A percentile compares a stretch with the other conserved stretches of the same genome.
Conservation (phyloP, 306 rosid species). For the Begonia peltatifolia region DNA sequence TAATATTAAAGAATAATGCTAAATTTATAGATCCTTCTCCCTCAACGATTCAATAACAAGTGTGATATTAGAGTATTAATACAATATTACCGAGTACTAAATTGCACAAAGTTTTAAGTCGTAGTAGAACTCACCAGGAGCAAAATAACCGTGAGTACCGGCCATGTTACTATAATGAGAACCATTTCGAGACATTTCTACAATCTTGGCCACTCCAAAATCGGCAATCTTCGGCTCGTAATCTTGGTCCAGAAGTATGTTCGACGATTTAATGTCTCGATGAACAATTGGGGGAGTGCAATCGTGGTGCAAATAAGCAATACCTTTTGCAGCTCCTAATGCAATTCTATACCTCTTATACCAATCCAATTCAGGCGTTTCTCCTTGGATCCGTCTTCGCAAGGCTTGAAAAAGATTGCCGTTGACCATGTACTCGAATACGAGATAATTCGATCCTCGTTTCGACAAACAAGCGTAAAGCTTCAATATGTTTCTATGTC, state of each 20-base stretch:
- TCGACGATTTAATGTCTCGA: slow-evolving; percentile 81
- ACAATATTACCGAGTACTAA: no score
- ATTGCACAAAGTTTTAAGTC: no score
- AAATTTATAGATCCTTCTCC: no score
- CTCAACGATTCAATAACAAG: no score
- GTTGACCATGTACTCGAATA: slow-evolving; percentile 80
- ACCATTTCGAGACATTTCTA: slow-evolving; percentile 32
- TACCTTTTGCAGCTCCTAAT: slow-evolving; percentile 80
- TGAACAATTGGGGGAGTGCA: slow-evolving; percentile 75
- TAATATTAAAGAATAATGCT: neutral
- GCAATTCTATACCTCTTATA: slow-evolving; percentile 63
- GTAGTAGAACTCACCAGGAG: slow-evolving; percentile 84
- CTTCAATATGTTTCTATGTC: slow-evolving; percentile 78
- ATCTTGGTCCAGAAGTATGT: slow-evolving; percentile 64
- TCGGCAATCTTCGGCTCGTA: slow-evolving; percentile 88
- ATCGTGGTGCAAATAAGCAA: slow-evolving; percentile 90
- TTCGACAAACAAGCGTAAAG: slow-evolving; percentile 74
- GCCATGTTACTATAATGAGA: slow-evolving; percentile 53
- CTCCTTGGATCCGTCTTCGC: slow-evolving; percentile 42
- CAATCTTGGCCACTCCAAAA: slow-evolving; percentile 85
- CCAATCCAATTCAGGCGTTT: slow-evolving; percentile 56
- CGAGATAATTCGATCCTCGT: slow-evolving; percentile 58
- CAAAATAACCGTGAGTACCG: slow-evolving; percentile 91
- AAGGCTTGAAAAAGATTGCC: slow-evolving; percentile 80
- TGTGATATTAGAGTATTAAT: no score